Conservation (phyloP, 495 filamentous ascomycete genomes). For the Barbatosphaeria neglecta region DNA sequence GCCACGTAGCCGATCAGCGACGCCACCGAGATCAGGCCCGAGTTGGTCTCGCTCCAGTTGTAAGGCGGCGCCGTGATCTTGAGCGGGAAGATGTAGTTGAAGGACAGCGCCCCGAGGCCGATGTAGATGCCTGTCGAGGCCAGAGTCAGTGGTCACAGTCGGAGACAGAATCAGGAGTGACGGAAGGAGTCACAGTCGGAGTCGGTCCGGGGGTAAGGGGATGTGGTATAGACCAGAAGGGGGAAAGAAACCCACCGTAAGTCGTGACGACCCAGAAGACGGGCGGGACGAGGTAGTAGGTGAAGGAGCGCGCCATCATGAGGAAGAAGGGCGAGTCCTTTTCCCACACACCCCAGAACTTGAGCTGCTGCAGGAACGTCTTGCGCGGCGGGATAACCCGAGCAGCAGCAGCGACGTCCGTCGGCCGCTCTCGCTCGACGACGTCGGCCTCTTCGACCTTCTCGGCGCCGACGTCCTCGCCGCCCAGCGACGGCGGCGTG, state of each 20-base stretch:
- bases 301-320: constrained; percentile 43
- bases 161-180: not conserved
- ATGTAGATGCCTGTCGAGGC: constrained; percentile 35
- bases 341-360: constrained; percentile 37
- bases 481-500: not conserved
- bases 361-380: constrained; percentile 34
- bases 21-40: constrained; percentile 44
- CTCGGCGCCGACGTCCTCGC: constrained; percentile 8
- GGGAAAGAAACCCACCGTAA: constrained; percentile 18
- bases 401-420: not conserved
- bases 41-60: constrained; percentile 44
- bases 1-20: constrained; percentile 39
- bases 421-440: constrained; percentile 2
- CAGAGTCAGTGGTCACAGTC: not conserved
- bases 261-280: constrained; percentile 50
- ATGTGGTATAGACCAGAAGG: not conserved
- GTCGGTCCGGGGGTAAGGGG: not conserved
- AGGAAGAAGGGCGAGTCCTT: constrained; percentile 42
- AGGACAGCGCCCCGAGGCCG: constrained; percentile 45
- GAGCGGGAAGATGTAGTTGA: constrained; percentile 50
- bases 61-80: constrained; percentile 44
- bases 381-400: constrained; percentile 25
- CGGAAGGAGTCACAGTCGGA: constrained; percentile 1
- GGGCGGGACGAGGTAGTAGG: constrained; percentile 46
- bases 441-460: constrained; percentile 8